Conservation (phyloP, 768 basidiomycete genomes). For the Mycena galericulata region DNA sequence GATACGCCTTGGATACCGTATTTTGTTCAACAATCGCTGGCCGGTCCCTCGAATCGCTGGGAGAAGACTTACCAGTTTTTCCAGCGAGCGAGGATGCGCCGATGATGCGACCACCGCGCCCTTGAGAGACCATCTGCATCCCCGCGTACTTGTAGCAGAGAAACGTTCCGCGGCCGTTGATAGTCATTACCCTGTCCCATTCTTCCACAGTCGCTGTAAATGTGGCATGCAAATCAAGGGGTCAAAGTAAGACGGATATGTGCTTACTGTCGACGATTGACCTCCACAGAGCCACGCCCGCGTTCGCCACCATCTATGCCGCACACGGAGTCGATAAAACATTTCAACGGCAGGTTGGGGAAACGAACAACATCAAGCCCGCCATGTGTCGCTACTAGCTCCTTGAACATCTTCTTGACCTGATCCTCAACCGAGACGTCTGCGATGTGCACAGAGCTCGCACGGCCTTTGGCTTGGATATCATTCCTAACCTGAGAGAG, state of each 20-base stretch:
- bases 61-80: neutral
- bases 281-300: neutral
- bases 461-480: neutral
- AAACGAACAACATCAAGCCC: conserved; percentile 2
- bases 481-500: neutral
- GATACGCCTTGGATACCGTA: too few relatives aligned
- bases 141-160: neutral
- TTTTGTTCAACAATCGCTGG: too few relatives aligned
- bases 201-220: neutral
- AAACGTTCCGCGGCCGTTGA: neutral
- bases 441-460: neutral
- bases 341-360: neutral
- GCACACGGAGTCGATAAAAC: too few relatives aligned
- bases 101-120: neutral
- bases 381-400: neutral
- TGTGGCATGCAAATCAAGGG: neutral
- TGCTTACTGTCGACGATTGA: neutral
- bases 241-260: neutral
- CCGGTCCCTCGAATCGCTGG: too few relatives aligned
- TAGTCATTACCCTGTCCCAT: neutral
- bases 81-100: neutral
- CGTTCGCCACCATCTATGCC: neutral
- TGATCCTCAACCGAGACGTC: neutral
- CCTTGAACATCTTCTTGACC: neutral
- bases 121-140: conserved; percentile 5